Evolutionary conservation across 169 alveolate genomes (phyloP).

Genomic region (Cryptosporidium meleagridis): DNA sequence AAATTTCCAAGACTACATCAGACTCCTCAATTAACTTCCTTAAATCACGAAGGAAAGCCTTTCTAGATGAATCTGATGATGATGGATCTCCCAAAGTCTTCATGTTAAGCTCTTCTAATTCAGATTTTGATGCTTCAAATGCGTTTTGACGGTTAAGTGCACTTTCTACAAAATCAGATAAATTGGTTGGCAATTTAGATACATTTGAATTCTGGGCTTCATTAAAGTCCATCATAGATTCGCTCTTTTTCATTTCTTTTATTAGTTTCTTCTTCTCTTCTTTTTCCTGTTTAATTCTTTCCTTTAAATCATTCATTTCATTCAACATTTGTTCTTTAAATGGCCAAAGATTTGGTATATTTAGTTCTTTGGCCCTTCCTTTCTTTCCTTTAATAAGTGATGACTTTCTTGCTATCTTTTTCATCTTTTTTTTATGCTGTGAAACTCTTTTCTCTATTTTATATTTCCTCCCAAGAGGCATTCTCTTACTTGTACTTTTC

Average conservation of each 20-base stretch:
- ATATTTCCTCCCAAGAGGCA: slow-evolving; percentile 80
- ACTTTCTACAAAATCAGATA: slow-evolving; percentile 17
- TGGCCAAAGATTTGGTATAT: slow-evolving; percentile 88
- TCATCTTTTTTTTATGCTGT: slow-evolving; percentile 84
- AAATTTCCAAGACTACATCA: slow-evolving; percentile 89
- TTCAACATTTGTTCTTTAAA: slow-evolving; percentile 81
- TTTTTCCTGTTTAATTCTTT: slow-evolving; percentile 64
- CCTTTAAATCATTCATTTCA: slow-evolving; percentile 78
- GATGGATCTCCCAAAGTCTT: slow-evolving; percentile 8
- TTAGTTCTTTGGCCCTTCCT: slow-evolving; percentile 80
- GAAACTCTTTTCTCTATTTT: slow-evolving; percentile 87
- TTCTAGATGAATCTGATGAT: slow-evolving; percentile 79
- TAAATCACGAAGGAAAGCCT: slow-evolving; percentile 83
- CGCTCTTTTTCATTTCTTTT: slow-evolving; percentile 63
- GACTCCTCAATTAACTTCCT: slow-evolving; percentile 87
- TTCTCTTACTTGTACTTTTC: slow-evolving; percentile 79
- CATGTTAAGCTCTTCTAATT: slow-evolving; percentile 25
- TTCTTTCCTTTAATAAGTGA: slow-evolving; percentile 49
- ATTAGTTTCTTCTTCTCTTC: slow-evolving; percentile 79
- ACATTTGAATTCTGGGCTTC: slow-evolving; percentile 57
- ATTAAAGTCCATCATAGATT: not conserved
- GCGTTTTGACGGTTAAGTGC: slow-evolving; percentile 48
- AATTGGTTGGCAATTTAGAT: not conserved
- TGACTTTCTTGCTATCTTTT: slow-evolving; percentile 86
- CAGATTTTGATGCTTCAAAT: slow-evolving; percentile 76